A percentile compares a stretch with the other conserved stretches of the same genome.
These are phyloP conservation scores for Clonostachys solani DNA, from an alignment of 2,329 filamentous ascomycete species.

Conservation along the genomic window DNA sequence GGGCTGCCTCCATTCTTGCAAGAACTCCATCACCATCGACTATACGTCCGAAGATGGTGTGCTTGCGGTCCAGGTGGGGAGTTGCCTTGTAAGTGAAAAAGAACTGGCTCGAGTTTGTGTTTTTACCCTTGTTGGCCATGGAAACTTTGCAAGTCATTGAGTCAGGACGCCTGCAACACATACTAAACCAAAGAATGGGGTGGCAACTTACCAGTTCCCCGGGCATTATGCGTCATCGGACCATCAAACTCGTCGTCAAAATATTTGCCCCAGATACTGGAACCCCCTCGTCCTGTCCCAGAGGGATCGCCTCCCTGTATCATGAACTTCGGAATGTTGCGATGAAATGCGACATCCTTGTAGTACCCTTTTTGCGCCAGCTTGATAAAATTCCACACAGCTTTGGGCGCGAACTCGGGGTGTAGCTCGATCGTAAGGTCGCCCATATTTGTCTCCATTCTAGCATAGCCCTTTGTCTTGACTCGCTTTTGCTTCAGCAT, in stretches of 20 bases:
- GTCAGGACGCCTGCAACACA: not conserved
- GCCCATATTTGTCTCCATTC: slow-evolving; percentile 82
- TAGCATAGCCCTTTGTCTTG: slow-evolving; percentile 85
- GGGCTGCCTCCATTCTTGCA: slow-evolving; percentile 70
- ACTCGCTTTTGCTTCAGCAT: slow-evolving; percentile 89
- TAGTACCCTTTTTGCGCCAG: slow-evolving; percentile 90
- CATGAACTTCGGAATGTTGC: slow-evolving; percentile 96
- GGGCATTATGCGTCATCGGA: slow-evolving; percentile 73
- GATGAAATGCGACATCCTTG: slow-evolving; percentile 77
- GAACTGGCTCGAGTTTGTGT: slow-evolving; percentile 92
- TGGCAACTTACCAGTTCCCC: slow-evolving; percentile 54
- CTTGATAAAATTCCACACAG: slow-evolving; percentile 95
- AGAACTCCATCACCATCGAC: slow-evolving; percentile 73
- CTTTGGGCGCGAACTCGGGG: slow-evolving; percentile 84
- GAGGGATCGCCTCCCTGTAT: slow-evolving; percentile 95
- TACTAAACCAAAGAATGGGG: not conserved
- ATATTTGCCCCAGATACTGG: slow-evolving; percentile 89
- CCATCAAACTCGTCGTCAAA: slow-evolving; percentile 94
- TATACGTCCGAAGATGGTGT: slow-evolving; percentile 91
- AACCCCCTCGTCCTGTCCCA: slow-evolving; percentile 85
- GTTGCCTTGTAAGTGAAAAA: slow-evolving; percentile 87
- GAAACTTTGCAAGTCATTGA: slow-evolving; percentile 34
- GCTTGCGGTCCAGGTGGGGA: slow-evolving; percentile 87
- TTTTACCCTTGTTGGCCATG: slow-evolving; percentile 99
- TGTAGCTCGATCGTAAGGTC: slow-evolving; percentile 85